Evolutionary conservation across 108 stramenopile species (phyloP), one percentile per base, ranked within the genome.

Genomic region (Stephanodiscus triporus): DNA sequence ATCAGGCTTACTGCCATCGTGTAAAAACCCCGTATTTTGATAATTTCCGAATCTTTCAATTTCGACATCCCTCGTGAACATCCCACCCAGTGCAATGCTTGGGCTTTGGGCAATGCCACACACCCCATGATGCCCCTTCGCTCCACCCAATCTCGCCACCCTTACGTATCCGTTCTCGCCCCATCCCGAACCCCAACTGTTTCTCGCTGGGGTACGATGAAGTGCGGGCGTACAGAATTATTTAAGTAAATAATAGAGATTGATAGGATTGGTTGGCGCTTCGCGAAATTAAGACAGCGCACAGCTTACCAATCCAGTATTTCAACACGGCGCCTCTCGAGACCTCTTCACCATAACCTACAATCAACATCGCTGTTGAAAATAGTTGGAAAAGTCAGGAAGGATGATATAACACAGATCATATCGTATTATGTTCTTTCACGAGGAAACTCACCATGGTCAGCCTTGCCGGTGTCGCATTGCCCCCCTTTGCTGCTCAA

Each of bases 81-180:
- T 58, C 22, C 89, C 89, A 23, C 87, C 88, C 24, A 91, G 57
- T 13, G 88, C 92, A 26, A 93, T 84, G 66, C 87, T 88, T 0
- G 92, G 92, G 65, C 76, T 89, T 49, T 75, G 60, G 0, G 92
- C 88, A 24, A 93, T 86, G 0, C 89, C 92, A 67, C 92, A 93
- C 63, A 93, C 72, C 10, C 92, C 90, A 4, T 72, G 78, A 51
- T 49, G 56, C 20, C 78, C 80, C 68, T 86, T 87, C 57, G 45
- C 64, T 10, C 87, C 87, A 45, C 77, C 78, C n/a, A 61, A 50
- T 59, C 92, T 82, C 59, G 68, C 70, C 63, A 93, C 79, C 26
- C 76, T 79, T 23, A 91, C 72, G 48, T 83, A 91, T 14, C 92
- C 92, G 54, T 88, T 72, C 63, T 89, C 89, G 19, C 92, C 92